Conservation (phyloP, 2,329 filamentous ascomycete species). For the Alternaria viburni region DNA sequence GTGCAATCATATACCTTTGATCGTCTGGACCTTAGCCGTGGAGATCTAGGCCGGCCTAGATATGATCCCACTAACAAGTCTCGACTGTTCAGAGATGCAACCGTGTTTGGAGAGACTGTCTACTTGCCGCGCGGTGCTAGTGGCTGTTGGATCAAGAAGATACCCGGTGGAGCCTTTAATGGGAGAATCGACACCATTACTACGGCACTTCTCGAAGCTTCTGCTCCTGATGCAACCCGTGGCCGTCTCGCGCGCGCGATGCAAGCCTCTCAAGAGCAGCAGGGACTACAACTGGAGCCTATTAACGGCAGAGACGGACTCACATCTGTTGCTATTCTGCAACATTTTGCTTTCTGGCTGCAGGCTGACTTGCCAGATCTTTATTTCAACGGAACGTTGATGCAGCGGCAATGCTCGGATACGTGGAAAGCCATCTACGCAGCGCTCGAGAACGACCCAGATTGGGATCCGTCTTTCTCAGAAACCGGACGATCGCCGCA, state of each 20-base stretch:
- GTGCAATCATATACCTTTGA: not conserved
- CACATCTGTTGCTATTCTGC: not conserved
- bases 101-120: constrained; percentile 3
- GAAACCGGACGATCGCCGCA: not conserved
- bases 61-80: not conserved
- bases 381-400: constrained; percentile 1
- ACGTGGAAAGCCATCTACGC: not conserved
- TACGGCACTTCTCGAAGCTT: not conserved
- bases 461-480: not conserved
- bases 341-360: constrained; percentile 8
- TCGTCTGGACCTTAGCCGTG: not conserved
- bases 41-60: not conserved
- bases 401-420: not conserved
- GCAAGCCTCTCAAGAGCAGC: not conserved
- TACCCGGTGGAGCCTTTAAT: not conserved
- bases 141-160: not conserved
- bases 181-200: not conserved
- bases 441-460: not conserved
- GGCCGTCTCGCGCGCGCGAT: not conserved
- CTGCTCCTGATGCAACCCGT: not conserved
- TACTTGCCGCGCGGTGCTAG: not conserved
- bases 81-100: constrained; percentile 2
- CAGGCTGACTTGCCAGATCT: constrained; percentile 9
- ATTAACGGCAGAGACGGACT: not conserved
- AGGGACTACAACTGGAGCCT: not conserved